Base-by-base conservation (phyloP, 2,329 filamentous ascomycete species). In the Epichloe brachyelytri region DNA sequence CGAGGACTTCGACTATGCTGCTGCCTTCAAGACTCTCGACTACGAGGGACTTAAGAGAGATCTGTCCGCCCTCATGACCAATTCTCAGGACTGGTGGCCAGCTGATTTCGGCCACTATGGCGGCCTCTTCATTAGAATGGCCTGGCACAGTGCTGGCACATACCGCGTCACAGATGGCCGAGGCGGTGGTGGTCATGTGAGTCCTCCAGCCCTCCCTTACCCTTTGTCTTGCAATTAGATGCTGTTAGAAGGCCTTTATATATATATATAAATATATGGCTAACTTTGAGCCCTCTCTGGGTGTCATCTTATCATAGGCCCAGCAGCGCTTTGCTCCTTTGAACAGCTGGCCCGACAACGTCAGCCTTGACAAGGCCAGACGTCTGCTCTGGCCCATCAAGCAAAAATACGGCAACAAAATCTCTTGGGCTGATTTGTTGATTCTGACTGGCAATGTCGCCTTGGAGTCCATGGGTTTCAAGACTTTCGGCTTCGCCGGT, bases 101-200 rank as follows among this genome's bases (percentile, higher is more conserved):
- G 86, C 86, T 34, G 86, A 90, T 64, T 87, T 85, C 61, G 85
- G 85, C 51, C 83, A 88, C 74, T 90, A 89, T 59, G 85, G 85
- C 57, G 85, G 85, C 66, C 76, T 89, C 30, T 88, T 90, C 66
- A 76, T 90, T 63, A 83, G 86, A 52, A 82, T 89, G 82, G 82
- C 84, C 54, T 90, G 86, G 86, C 86, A 89, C 74, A 82, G 81
- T 57, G 79, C 86, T 26, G 86, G 86, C 54, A 90, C 85, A 48
- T 88, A 89, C 71, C 83, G 86, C 60, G 79, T 85, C 62, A 75
- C 74, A 49, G 85, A 89, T 58, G 85, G 85, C 38, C 84, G 86
- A 54, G 86, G 86, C 51, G 86, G 86, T 53, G 83, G 80, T 60
- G 85, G 84, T 50, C 72, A 80, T 62, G 64, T 65, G 48, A 53